Evolutionary conservation across 2,329 filamentous ascomycete species (phyloP).

Genomic region (Trichophaea hybrida): DNA sequence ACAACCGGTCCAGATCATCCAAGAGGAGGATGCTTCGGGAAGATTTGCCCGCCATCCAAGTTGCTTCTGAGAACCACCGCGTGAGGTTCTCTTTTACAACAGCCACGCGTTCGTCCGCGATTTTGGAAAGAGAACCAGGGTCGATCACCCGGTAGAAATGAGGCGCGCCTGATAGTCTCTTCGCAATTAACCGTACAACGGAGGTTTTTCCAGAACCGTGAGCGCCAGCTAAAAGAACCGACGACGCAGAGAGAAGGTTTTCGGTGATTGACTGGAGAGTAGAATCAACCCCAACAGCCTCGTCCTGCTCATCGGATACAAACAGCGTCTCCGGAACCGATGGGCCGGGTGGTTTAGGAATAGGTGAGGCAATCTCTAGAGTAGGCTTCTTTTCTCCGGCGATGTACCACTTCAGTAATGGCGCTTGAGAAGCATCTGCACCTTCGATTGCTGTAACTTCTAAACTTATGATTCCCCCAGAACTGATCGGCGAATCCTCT

Average conservation of each 20-base stretch:
- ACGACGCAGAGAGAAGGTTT: slow-evolving; percentile 72
- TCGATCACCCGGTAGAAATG: slow-evolving; percentile 25
- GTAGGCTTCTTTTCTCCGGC: slow-evolving; percentile 60
- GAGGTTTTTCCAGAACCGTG: slow-evolving; percentile 83
- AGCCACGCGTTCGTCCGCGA: slow-evolving; percentile 80
- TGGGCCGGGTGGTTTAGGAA: slow-evolving; percentile 12
- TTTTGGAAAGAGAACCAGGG: slow-evolving; percentile 30
- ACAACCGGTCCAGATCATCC: slow-evolving; percentile 85
- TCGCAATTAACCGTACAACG: slow-evolving; percentile 60
- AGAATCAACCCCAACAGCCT: slow-evolving; percentile 69
- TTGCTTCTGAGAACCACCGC: slow-evolving; percentile 71
- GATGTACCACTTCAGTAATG: slow-evolving; percentile 51
- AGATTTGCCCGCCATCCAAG: slow-evolving; percentile 78
- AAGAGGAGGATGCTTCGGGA: slow-evolving; percentile 73
- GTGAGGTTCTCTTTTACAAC: slow-evolving; percentile 81
- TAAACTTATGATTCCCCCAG: slow-evolving; percentile 67
- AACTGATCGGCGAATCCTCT: slow-evolving; percentile 39
- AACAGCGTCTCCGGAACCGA: slow-evolving; percentile 16
- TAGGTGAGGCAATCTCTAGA: slow-evolving; percentile 62
- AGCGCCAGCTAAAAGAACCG: slow-evolving; percentile 74
- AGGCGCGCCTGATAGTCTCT: slow-evolving; percentile 39
- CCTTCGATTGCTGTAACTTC: slow-evolving; percentile 41
- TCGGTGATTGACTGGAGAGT: slow-evolving; percentile 57
- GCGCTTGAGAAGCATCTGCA: slow-evolving; percentile 36
- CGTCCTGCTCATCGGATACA: slow-evolving; percentile 6